Percentiles rank a stretch among this genome's conserved stretches.
These are phyloP conservation scores for Solanum virginianum DNA, from an alignment of 257 asterid species.

Conservation along the genomic window DNA sequence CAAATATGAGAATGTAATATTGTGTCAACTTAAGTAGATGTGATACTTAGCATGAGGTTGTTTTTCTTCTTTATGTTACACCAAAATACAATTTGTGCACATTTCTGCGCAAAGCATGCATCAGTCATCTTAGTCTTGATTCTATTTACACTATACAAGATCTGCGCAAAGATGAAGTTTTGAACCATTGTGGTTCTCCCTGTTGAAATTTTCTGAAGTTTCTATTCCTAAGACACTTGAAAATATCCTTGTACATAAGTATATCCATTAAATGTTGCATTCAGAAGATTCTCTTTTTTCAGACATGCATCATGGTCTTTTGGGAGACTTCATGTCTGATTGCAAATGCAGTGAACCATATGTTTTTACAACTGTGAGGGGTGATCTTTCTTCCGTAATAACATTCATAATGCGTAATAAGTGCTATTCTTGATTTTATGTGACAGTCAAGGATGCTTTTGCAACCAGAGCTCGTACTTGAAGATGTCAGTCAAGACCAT, in stretches of 20 bases:
- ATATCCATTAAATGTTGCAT: background rate
- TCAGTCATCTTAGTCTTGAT: background rate
- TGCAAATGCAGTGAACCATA: background rate
- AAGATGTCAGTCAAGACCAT: slow-evolving; percentile 98
- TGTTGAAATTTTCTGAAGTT: background rate
- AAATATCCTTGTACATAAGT: background rate
- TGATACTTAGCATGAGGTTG: background rate
- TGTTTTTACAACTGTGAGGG: background rate
- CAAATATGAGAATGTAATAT: background rate
- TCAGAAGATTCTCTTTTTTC: background rate
- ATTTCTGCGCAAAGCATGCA: background rate
- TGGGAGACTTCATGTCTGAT: background rate
- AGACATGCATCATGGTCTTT: background rate
- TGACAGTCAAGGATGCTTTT: slow-evolving; percentile 93
- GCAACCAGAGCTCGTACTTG: slow-evolving; percentile 86
- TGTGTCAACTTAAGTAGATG: background rate
- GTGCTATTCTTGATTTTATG: background rate
- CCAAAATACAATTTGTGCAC: background rate
- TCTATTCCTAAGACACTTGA: background rate
- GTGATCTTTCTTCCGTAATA: background rate
- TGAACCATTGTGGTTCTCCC: background rate
- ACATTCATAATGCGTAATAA: background rate
- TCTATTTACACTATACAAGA: background rate
- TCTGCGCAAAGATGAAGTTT: background rate
- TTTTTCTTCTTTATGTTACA: background rate